These are phyloP conservation scores for Exophiala xenobiotica DNA, from an alignment of 2,329 filamentous ascomycete species.

Conservation along the genomic window DNA sequence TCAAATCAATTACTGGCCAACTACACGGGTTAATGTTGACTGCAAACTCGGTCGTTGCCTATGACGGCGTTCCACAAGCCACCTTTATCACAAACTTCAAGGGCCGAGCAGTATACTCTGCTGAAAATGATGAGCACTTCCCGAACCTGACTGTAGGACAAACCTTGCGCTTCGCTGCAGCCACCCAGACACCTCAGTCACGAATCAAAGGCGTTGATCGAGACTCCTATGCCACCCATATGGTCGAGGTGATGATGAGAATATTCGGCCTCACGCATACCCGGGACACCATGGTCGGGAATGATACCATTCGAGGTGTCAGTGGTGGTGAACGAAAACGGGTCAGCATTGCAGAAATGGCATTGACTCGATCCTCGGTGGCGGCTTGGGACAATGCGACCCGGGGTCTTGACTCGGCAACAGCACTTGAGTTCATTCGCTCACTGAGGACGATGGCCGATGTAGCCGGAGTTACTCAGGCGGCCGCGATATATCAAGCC, in stretches of 20 bases:
- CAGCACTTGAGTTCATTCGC: constrained; percentile 58
- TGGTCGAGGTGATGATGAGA: constrained; percentile 56
- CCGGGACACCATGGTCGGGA: constrained; percentile 64
- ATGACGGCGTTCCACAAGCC: constrained; percentile 63
- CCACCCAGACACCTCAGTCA: constrained; percentile 1
- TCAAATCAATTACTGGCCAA: constrained; percentile 81
- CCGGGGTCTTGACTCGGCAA: constrained; percentile 55
- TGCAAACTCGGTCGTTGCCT: constrained; percentile 38
- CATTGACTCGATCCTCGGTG: constrained; percentile 36
- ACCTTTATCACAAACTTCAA: constrained; percentile 39
- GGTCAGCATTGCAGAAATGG: constrained; percentile 65
- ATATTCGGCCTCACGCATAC: constrained; percentile 61
- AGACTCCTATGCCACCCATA: constrained; percentile 3
- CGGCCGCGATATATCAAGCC: constrained; percentile 58
- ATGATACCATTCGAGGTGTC: constrained; percentile 65
- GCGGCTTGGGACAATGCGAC: constrained; percentile 56
- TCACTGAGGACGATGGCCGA: constrained; percentile 52
- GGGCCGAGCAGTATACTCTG: constrained; percentile 58
- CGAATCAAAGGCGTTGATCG: constrained; percentile 11
- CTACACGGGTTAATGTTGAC: constrained; percentile 58
- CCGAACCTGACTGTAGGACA: constrained; percentile 52
- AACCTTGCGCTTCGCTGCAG: constrained; percentile 56
- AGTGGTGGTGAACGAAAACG: constrained; percentile 68
- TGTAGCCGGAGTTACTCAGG: constrained; percentile 49
- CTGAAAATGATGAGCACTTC: constrained; percentile 54